A percentile compares a stretch with the other conserved stretches of the same genome.
phyloP scores from a whole-genome alignment of 176 grass and related monocot species.

The Oryza nivara region DNA sequence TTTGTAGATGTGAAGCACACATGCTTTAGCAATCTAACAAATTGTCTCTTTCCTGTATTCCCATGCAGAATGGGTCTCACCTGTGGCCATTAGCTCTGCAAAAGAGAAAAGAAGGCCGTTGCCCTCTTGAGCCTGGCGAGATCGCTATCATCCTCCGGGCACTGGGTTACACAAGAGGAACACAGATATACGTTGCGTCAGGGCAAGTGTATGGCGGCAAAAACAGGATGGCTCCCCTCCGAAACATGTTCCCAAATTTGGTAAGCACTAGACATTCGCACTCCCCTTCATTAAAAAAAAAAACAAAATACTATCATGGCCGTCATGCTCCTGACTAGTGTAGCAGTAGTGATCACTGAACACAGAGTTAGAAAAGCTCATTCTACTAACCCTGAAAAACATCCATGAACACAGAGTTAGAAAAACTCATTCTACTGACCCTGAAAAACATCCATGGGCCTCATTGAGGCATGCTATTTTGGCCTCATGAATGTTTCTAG shows the following conservation, averaged over 20 bases:
- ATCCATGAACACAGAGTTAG: background rate
- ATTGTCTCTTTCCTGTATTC: slow-evolving; percentile 2
- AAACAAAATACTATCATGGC: background rate
- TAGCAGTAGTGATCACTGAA: background rate
- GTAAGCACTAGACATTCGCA: slow-evolving; percentile 34
- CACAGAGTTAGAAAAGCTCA: background rate
- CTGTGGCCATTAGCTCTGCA: slow-evolving; percentile 83
- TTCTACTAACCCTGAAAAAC: background rate
- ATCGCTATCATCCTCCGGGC: slow-evolving; percentile 84
- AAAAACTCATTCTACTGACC: background rate
- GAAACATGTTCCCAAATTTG: slow-evolving; percentile 97
- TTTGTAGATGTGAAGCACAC: background rate
- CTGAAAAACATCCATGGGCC: background rate
- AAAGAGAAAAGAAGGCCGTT: slow-evolving; percentile 96
- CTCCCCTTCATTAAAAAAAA: background rate
- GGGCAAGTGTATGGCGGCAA: slow-evolving; percentile 96
- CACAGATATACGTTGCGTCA: slow-evolving; percentile 91
- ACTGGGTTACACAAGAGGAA: slow-evolving; percentile 82
- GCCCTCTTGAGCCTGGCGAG: slow-evolving; percentile 93
- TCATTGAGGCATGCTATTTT: background rate
- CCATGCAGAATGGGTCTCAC: slow-evolving; percentile 87
- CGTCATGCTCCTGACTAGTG: background rate
- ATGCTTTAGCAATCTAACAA: background rate
- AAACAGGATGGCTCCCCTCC: slow-evolving; percentile 90
- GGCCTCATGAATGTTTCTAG: background rate